A percentile compares a stretch with the other conserved stretches of the same genome.
These are phyloP conservation scores for Phialocephala subalpina DNA, from an alignment of 2,329 filamentous ascomycete genomes.

Conservation along the genomic window DNA sequence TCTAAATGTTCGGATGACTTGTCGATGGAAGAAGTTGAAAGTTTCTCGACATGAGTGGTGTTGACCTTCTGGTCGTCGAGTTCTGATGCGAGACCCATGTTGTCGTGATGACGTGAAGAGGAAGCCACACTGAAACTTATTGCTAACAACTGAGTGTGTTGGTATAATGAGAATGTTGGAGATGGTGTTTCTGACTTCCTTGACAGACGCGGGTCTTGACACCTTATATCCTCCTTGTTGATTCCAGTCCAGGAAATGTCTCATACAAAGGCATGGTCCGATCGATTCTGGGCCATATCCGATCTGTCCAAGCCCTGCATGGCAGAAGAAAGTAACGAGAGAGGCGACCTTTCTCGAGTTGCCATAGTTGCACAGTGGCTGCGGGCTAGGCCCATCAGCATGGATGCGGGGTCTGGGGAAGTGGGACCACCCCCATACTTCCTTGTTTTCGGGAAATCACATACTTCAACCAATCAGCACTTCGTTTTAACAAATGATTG, in stretches of 20 bases:
- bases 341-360: background rate
- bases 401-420: conserved; percentile 12
- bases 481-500: too few species aligned
- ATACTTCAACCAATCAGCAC: too few species aligned
- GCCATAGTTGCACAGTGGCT: background rate
- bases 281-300: background rate
- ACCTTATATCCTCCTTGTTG: background rate
- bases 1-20: conserved; percentile 17
- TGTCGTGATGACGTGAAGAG: background rate
- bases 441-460: background rate
- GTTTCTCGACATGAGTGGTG: conserved; percentile 28
- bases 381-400: background rate
- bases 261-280: background rate
- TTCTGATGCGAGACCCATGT: conserved; percentile 17
- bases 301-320: background rate
- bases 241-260: background rate
- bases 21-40: conserved; percentile 17
- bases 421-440: conserved; percentile 17
- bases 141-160: background rate
- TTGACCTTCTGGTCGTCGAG: conserved; percentile 18
- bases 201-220: background rate
- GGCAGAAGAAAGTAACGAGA: background rate
- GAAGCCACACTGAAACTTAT: background rate
- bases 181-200: background rate
- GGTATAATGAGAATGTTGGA: background rate